Evolutionary conservation across 2,329 filamentous ascomycete genomes (phyloP).

Genomic region (Diaporthe longicolla): DNA sequence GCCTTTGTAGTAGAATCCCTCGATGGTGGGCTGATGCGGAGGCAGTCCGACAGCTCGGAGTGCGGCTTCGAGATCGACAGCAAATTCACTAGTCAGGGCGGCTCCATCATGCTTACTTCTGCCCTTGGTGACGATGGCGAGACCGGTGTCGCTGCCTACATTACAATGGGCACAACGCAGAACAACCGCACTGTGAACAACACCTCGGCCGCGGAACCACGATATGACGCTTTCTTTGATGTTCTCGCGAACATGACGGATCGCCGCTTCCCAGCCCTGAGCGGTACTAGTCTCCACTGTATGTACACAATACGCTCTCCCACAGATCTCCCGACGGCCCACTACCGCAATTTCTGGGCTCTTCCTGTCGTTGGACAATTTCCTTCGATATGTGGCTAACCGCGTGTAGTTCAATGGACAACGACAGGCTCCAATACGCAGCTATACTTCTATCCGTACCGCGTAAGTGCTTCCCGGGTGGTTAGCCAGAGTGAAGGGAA

Average conservation of each 20-base stretch:
- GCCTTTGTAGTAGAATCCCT: slow-evolving; percentile 17
- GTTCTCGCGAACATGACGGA: slow-evolving; percentile 4
- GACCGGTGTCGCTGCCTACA: neutral
- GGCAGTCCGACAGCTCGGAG: neutral
- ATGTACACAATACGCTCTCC: neutral
- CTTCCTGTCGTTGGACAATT: neutral
- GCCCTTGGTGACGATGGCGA: neutral
- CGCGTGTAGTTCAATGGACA: neutral
- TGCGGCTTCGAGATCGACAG: slow-evolving; percentile 16
- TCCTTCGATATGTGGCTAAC: neutral
- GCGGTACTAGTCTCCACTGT: slow-evolving; percentile 6
- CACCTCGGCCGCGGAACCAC: slow-evolving; percentile 18
- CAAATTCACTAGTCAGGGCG: neutral
- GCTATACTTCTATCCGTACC: slow-evolving; percentile 5
- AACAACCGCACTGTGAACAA: slow-evolving; percentile 17
- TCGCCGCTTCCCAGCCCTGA: slow-evolving; percentile 10
- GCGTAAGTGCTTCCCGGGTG: neutral
- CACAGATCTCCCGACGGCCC: neutral
- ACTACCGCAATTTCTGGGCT: neutral
- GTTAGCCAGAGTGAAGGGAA: neutral
- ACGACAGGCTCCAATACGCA: neutral
- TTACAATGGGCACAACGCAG: neutral
- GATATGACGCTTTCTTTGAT: slow-evolving; percentile 6
- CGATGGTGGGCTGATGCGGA: slow-evolving; percentile 2
- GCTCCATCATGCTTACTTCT: neutral